Evolutionary conservation across 2,329 filamentous ascomycete genomes (phyloP).

Genomic region (Cryphonectria parasitica): DNA sequence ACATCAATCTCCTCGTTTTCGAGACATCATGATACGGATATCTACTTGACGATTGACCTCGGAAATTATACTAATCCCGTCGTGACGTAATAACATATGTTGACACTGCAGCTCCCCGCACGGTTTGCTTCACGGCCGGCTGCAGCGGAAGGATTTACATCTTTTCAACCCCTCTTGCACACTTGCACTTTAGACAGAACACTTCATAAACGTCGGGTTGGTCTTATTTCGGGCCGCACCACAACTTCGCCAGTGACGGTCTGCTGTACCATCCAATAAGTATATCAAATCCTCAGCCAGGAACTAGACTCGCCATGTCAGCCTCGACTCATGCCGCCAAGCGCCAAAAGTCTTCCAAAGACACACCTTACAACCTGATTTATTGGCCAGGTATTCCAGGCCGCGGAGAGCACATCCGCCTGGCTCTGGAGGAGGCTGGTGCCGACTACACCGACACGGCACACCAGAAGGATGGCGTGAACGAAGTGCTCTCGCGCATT

Average conservation of each 20-base stretch:
- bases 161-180: background rate
- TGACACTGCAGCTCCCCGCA: background rate
- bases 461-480: constrained; percentile 51
- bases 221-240: background rate
- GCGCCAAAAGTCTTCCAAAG: constrained; percentile 47
- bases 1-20: background rate
- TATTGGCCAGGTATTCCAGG: constrained; percentile 76
- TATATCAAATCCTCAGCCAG: background rate
- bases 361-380: constrained; percentile 63
- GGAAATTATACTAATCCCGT: background rate
- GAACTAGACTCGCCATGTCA: constrained; percentile 12
- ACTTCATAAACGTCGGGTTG: background rate
- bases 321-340: constrained; percentile 34
- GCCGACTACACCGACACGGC: constrained; percentile 67
- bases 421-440: constrained; percentile 71
- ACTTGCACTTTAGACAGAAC: background rate
- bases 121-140: background rate
- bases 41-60: background rate
- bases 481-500: constrained; percentile 53
- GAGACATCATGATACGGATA: background rate
- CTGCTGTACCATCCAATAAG: background rate
- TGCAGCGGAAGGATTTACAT: background rate
- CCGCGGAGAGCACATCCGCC: constrained; percentile 73
- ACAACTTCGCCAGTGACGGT: background rate
- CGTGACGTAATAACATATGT: background rate